A percentile compares a stretch with the other conserved stretches of the same genome.
Evolutionary conservation across 2,329 filamentous ascomycete genomes (phyloP).

Genomic region (Rhynchosporium secalis): DNA sequence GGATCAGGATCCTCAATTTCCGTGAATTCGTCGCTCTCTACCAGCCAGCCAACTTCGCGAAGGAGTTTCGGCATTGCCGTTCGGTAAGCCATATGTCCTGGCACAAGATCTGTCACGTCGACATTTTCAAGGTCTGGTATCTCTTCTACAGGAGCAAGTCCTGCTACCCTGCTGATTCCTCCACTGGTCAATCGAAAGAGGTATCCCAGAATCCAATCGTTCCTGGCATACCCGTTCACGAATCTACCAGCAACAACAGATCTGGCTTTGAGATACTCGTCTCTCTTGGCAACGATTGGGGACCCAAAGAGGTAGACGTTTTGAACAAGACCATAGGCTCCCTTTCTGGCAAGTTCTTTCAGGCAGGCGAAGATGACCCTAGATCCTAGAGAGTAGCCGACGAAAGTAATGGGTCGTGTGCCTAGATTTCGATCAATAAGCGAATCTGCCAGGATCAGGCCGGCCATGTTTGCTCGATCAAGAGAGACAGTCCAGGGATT

Average conservation of each 20-base stretch:
- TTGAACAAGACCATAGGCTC: conserved; percentile 83
- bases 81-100: conserved; percentile 96
- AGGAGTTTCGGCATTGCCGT: conserved; percentile 86
- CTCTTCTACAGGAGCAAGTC: conserved; percentile 72
- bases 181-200: conserved; percentile 93
- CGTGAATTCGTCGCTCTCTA: conserved; percentile 89
- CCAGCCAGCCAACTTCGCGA: conserved; percentile 84
- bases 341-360: conserved; percentile 79
- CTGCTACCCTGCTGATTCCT: conserved; percentile 85
- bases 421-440: conserved; percentile 89
- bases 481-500: conserved; percentile 98
- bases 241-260: conserved; percentile 91
- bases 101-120: conserved; percentile 80
- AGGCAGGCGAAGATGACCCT: conserved; percentile 92
- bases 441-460: conserved; percentile 91
- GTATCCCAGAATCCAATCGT: conserved; percentile 97
- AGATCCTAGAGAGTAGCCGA: conserved; percentile 91
- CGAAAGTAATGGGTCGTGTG: conserved; percentile 85
- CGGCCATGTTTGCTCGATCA: conserved; percentile 82
- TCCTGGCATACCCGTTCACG: conserved; percentile 89
- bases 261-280: conserved; percentile 80
- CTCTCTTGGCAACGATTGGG: conserved; percentile 85
- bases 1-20: conserved; percentile 98
- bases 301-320: conserved; percentile 96
- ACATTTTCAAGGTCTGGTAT: conserved; percentile 86